Evolutionary conservation across 352 stramenopile species (phyloP).

Genomic region (Phytophthora brassicae): DNA sequence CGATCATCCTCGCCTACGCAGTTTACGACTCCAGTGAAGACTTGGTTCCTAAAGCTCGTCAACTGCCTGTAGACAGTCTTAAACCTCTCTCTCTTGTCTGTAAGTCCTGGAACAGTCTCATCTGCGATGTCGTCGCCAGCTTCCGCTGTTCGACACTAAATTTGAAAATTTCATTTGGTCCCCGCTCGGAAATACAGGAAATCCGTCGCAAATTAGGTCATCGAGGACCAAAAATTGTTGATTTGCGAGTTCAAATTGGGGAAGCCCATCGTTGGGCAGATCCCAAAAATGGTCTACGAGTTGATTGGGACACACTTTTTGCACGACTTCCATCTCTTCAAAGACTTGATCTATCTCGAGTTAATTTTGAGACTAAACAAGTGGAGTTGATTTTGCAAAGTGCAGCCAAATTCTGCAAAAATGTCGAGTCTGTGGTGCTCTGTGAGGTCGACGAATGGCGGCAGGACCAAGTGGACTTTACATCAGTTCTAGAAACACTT

Average conservation of each 20-base stretch:
- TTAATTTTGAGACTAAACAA: conserved; percentile 29
- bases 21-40: conserved; percentile 18
- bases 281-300: conserved; percentile 6
- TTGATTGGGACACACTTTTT: conserved; percentile 34
- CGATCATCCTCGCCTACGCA: conserved; percentile 24
- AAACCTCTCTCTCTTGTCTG: conserved; percentile 24
- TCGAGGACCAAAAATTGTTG: conserved; percentile 24
- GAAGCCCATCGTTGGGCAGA: no score
- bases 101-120: conserved; percentile 16
- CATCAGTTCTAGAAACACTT: conserved; percentile 24
- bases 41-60: not conserved
- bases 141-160: conserved; percentile 7
- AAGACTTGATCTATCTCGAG: conserved; percentile 33
- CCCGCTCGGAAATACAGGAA: conserved; percentile 15
- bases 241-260: conserved; percentile 36
- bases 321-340: conserved; percentile 20
- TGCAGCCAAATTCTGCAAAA: conserved; percentile 29
- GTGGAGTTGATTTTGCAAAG: conserved; percentile 25
- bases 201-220: conserved; percentile 4
- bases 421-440: conserved; percentile 29
- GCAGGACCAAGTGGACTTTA: conserved; percentile 13
- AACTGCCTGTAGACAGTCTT: conserved; percentile 3
- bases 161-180: conserved; percentile 4
- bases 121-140: conserved; percentile 20
- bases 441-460: conserved; percentile 11